These are phyloP conservation scores for Myxozyma vanderwaltii DNA, from an alignment of 805 yeast species.

Conservation along the genomic window DNA sequence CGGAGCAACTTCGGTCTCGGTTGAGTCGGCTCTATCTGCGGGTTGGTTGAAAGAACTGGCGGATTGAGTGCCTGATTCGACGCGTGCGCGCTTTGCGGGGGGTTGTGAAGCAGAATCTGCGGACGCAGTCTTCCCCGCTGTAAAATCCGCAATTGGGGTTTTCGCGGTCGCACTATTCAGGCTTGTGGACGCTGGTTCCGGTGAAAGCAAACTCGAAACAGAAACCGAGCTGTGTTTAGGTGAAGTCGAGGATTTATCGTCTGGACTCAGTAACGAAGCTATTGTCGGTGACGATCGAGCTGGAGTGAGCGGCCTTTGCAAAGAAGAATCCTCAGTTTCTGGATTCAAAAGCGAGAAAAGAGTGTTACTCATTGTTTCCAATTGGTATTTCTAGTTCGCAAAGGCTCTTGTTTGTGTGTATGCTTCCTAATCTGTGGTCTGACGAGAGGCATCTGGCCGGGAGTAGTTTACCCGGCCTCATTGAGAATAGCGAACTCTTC, in stretches of 20 bases:
- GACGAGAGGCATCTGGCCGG: neutral
- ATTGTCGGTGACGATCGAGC: constrained; percentile 8
- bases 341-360: constrained; percentile 5
- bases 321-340: neutral
- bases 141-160: neutral
- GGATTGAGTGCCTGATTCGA: neutral
- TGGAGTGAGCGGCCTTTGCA: neutral
- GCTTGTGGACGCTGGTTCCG: neutral
- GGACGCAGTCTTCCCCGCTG: neutral
- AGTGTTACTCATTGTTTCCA: constrained; percentile 1
- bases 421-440: neutral
- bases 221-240: neutral
- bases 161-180: neutral
- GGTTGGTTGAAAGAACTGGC: neutral
- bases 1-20: neutral
- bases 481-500: neutral
- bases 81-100: constrained; percentile 10
- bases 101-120: neutral
- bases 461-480: neutral
- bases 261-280: constrained; percentile 7
- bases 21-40: constrained; percentile 9
- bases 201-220: constrained; percentile 13
- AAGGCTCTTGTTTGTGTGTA: neutral
- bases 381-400: no score
- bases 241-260: neutral